Evolutionary conservation across 2,329 filamentous ascomycete genomes (phyloP).

Genomic region (Pseudocercospora crystallina): DNA sequence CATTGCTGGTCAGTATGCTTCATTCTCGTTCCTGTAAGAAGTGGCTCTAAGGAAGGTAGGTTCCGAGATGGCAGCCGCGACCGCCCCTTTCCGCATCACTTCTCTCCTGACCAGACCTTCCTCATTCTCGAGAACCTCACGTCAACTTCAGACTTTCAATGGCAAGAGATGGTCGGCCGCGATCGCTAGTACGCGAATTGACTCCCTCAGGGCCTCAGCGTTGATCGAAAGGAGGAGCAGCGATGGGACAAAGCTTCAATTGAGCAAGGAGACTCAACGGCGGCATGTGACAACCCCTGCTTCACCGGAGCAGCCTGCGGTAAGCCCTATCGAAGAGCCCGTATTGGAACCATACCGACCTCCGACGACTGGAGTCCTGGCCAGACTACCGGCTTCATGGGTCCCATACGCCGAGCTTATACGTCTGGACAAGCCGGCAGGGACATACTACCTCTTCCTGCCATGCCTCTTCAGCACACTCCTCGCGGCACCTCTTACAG

Average conservation of each 20-base stretch:
- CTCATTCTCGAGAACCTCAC: constrained; percentile 21
- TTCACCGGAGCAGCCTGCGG: neutral
- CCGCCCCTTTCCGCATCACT: constrained; percentile 19
- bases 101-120: constrained; percentile 9
- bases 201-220: neutral
- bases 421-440: constrained; percentile 76
- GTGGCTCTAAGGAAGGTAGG: too few relatives aligned
- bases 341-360: constrained; percentile 53
- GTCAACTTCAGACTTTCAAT: constrained; percentile 15
- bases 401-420: constrained; percentile 81
- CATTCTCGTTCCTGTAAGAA: too few relatives aligned
- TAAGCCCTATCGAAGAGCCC: neutral
- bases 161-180: constrained; percentile 20
- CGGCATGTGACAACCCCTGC: constrained; percentile 2
- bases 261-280: neutral
- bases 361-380: constrained; percentile 70
- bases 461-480: constrained; percentile 83
- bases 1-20: too few relatives aligned
- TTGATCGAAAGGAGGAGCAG: neutral
- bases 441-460: constrained; percentile 82
- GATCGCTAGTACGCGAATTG: neutral
- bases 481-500: constrained; percentile 69
- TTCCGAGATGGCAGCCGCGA: constrained; percentile 11
- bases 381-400: constrained; percentile 66
- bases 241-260: neutral